These are phyloP conservation scores for Xylaria scruposa DNA, from an alignment of 495 filamentous ascomycete species.

Conservation along the genomic window DNA sequence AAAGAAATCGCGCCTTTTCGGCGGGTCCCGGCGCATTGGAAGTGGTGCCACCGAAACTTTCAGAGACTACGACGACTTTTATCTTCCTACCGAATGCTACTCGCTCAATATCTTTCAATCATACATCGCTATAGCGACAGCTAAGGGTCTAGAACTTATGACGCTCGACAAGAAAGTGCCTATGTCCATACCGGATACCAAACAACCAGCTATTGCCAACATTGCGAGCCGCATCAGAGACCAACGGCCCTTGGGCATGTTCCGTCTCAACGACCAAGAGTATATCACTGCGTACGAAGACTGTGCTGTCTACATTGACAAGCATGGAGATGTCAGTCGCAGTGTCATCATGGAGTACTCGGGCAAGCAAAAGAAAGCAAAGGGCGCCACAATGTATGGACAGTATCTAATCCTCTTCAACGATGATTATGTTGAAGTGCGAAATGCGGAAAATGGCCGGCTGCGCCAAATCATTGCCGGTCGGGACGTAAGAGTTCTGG, in stretches of 20 bases:
- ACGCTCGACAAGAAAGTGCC: constrained; percentile 95
- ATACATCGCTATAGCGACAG: constrained; percentile 87
- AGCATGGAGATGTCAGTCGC: constrained; percentile 92
- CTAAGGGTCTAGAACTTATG: constrained; percentile 93
- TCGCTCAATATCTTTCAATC: constrained; percentile 95
- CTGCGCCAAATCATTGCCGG: constrained; percentile 93
- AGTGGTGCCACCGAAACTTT: constrained; percentile 90
- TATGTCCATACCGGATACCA: constrained; percentile 87
- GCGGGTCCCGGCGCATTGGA: constrained; percentile 51
- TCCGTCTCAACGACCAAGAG: constrained; percentile 89
- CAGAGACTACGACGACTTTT: constrained; percentile 98
- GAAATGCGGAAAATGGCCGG: constrained; percentile 95
- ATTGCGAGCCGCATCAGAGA: constrained; percentile 82
- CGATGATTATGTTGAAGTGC: constrained; percentile 89
- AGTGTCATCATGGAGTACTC: constrained; percentile 97
- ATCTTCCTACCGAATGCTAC: constrained; percentile 95
- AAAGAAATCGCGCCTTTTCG: constrained; percentile 74
- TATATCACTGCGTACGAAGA: constrained; percentile 94
- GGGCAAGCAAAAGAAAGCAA: constrained; percentile 82
- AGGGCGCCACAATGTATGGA: constrained; percentile 75
- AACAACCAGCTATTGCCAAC: constrained; percentile 72
- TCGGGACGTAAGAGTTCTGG: constrained; percentile 82
- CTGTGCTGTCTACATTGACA: constrained; percentile 96
- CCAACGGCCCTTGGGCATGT: constrained; percentile 92
- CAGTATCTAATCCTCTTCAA: constrained; percentile 85